Base-by-base conservation (phyloP, 345 rosid genomes). In the Pistacia vera region DNA sequence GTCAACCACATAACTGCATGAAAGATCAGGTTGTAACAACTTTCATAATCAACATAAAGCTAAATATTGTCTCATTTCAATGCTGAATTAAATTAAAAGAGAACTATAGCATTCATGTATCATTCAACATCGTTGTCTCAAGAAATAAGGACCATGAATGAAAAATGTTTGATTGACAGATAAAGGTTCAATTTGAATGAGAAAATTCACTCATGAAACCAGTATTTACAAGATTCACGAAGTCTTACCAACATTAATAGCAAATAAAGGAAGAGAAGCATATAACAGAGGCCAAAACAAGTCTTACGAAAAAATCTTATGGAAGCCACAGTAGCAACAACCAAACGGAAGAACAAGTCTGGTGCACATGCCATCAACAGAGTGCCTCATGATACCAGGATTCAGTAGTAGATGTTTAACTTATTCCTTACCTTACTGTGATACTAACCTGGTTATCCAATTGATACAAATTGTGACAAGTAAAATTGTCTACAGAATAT, bases 1-100 rank as follows among this genome's bases (percentile, higher is more conserved):
- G 83, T 94, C 98, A 49, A 94, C 97, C 61, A 93, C 94, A 79
- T 90, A 93, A 61, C 97, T 93, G 84, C 66, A 55, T 30, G 59
- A 74, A 75, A 52, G 61, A 6, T 64, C 70, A n/a, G 63, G 52
- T 75, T 30, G 48, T 49, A 63, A 57, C 49, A 41, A 33, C 38
- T 3, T 56, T 9, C 12, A 18, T 54, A 38, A n/a, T 66, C n/a
- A 8, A 44, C 59, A 75, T 41, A 35, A 49, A 64, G 64, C 14
- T 52, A 20, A 28, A 25, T 28, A 28, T 51, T 25, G 11, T 14
- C 18, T 18, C 7, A 22, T 48, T 36, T 13, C 52, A 36, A 38
- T 8, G 51, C 58, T 61, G 46, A 46, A 72, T 60, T 22, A 46
- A 60, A 60, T 25, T 51, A 46, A 41, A 7, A 70, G 17, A 28